Evolutionary conservation across 208 protist genomes (phyloP).

Genomic region (Polymyxa betae): DNA sequence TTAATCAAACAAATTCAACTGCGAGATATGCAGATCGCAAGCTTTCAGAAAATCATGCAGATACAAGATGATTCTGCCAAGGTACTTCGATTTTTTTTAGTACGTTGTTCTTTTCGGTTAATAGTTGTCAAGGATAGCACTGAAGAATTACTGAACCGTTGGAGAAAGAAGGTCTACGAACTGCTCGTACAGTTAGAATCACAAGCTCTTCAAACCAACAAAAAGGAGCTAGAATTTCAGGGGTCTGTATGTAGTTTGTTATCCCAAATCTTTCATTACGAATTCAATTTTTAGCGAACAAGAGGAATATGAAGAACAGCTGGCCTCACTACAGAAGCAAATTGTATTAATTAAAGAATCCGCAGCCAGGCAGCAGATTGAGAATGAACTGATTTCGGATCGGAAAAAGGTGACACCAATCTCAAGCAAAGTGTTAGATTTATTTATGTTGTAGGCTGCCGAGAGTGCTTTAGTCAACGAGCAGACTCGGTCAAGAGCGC

Average conservation of each 20-base stretch:
- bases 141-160: background rate
- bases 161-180: constrained; percentile 19
- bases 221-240: background rate
- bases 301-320: background rate
- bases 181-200: constrained; percentile 42
- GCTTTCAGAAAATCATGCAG: constrained; percentile 2
- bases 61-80: background rate
- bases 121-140: background rate
- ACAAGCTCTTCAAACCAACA: background rate
- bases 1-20: background rate
- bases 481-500: background rate
- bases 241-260: background rate
- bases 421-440: constrained; percentile 1
- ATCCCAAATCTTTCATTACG: background rate
- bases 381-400: background rate
- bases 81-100: background rate
- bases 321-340: background rate
- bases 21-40: constrained; percentile 35
- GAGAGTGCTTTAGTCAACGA: background rate
- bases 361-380: background rate
- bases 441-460: background rate
- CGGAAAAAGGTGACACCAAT: background rate
- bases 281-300: background rate
- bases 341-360: background rate
- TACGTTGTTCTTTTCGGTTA: background rate